phyloP scores from a whole-genome alignment of 768 basidiomycete genomes.

The Mycena sanguinolenta region DNA sequence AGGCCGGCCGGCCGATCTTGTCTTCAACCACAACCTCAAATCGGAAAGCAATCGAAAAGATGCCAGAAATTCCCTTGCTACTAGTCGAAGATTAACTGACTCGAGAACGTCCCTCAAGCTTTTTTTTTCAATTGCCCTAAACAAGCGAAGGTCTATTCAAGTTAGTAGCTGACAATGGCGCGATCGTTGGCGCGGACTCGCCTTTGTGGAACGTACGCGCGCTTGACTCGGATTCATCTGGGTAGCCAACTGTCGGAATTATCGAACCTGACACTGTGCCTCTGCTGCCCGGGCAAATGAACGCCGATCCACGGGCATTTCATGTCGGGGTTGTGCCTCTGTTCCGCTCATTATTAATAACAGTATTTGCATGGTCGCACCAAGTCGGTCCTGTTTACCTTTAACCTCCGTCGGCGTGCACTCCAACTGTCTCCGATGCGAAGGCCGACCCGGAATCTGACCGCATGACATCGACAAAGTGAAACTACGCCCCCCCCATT shows the following conservation, averaged over 20 bases:
- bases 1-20: not conserved
- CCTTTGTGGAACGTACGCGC: not conserved
- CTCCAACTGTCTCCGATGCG: slow-evolving; percentile 33
- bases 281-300: no score
- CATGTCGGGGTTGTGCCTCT: not conserved
- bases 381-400: not conserved
- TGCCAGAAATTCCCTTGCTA: not conserved
- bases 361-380: not conserved
- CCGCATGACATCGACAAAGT: slow-evolving; percentile 22
- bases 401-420: slow-evolving; percentile 8
- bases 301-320: not conserved
- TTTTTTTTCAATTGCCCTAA: slow-evolving; percentile 3
- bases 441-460: slow-evolving; percentile 8
- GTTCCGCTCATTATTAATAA: not conserved
- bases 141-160: not conserved
- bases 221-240: not conserved
- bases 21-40: not conserved
- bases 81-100: slow-evolving; percentile 24
- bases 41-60: not conserved
- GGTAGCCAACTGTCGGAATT: slow-evolving; percentile 11
- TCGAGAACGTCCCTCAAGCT: slow-evolving; percentile 20
- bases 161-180: not conserved
- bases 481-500: slow-evolving; percentile 10
- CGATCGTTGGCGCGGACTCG: not conserved
- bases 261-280: not conserved